Evolutionary conservation across 73 alveolate species (phyloP).

Genomic region (Uronychia setigera): DNA sequence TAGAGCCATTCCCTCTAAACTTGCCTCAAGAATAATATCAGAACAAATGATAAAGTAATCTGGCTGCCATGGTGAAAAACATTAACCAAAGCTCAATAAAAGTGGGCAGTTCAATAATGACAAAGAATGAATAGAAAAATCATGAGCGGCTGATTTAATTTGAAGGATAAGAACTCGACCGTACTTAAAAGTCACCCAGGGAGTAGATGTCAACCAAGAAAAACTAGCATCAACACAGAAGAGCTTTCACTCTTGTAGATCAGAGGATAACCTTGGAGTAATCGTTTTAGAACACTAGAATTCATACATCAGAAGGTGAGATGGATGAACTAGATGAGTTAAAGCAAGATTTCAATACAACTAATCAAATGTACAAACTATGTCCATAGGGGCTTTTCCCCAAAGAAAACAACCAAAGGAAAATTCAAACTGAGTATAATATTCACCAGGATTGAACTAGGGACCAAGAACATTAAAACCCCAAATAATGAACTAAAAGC

Average conservation of each 20-base stretch:
- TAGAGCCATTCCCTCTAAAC: background rate
- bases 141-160: background rate
- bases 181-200: background rate
- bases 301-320: background rate
- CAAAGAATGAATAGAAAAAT: background rate
- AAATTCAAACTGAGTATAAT: no score
- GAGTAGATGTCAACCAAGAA: background rate
- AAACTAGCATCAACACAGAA: background rate
- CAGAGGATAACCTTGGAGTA: no score
- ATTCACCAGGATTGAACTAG: no score
- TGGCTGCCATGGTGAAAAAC: no score
- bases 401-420: no score
- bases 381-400: background rate
- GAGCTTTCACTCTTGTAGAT: background rate
- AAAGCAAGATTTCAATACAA: background rate
- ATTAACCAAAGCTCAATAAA: no score
- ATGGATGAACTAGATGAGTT: background rate
- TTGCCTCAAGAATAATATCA: background rate
- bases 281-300: no score
- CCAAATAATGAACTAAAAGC: no score
- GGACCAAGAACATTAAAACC: no score
- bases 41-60: no score
- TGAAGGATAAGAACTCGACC: background rate
- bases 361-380: background rate
- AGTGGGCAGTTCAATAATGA: background rate